Evolutionary conservation across 805 yeast genomes (phyloP).

Genomic region (Candida chauliodis): DNA sequence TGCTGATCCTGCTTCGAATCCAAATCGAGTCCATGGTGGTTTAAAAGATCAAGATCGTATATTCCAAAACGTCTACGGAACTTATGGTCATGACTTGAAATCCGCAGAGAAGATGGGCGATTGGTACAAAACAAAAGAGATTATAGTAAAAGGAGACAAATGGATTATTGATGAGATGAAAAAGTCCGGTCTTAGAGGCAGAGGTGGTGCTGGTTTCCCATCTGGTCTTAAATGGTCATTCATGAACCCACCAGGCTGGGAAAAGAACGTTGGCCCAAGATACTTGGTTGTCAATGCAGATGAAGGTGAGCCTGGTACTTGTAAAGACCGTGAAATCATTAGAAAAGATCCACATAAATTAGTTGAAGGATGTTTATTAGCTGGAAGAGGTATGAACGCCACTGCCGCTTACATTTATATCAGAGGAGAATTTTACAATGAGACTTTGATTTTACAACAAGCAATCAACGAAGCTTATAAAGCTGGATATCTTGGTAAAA

Average conservation of each 20-base stretch:
- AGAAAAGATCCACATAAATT: slow-evolving; percentile 90
- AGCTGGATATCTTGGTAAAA: slow-evolving; percentile 75
- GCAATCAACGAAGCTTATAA: slow-evolving; percentile 87
- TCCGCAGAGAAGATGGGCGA: slow-evolving; percentile 79
- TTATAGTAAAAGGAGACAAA: slow-evolving; percentile 74
- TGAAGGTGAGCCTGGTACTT: slow-evolving; percentile 94
- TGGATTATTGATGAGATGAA: slow-evolving; percentile 91
- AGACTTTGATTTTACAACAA: slow-evolving; percentile 65
- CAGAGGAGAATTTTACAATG: slow-evolving; percentile 87
- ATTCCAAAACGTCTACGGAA: slow-evolving; percentile 77
- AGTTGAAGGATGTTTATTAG: slow-evolving; percentile 86
- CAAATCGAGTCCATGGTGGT: slow-evolving; percentile 64
- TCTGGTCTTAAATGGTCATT: slow-evolving; percentile 89
- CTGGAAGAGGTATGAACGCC: slow-evolving; percentile 91
- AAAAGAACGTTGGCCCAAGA: slow-evolving; percentile 83
- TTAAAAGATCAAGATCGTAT: slow-evolving; percentile 80
- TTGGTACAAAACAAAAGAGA: slow-evolving; percentile 89
- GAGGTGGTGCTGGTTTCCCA: slow-evolving; percentile 95
- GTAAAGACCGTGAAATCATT: slow-evolving; percentile 88
- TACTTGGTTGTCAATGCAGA: slow-evolving; percentile 88
- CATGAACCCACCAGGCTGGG: slow-evolving; percentile 97
- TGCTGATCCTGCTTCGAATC: slow-evolving; percentile 46
- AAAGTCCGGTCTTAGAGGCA: slow-evolving; percentile 79
- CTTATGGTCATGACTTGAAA: slow-evolving; percentile 72
- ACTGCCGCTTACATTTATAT: slow-evolving; percentile 89